Conservation (phyloP, 2,329 filamentous ascomycete genomes). For the Monilinia fructigena region DNA sequence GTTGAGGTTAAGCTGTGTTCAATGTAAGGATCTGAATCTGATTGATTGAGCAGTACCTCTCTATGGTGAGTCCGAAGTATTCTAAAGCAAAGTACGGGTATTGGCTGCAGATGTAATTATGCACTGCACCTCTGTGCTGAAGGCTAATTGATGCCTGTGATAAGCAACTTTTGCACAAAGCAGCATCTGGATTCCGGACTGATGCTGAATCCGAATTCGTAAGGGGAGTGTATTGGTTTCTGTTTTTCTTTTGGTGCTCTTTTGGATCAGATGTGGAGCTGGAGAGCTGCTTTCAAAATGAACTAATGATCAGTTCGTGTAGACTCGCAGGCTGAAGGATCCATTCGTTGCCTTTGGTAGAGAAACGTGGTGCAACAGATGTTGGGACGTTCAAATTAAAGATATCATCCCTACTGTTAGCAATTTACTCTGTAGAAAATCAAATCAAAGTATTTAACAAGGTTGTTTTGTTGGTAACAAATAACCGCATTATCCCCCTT, state of each 20-base stretch:
- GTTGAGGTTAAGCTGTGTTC: conserved; percentile 6
- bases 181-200: conserved; percentile 2
- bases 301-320: neutral
- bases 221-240: conserved; percentile 2
- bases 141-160: neutral
- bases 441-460: too few relatives aligned
- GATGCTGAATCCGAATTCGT: neutral
- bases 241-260: neutral
- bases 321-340: neutral
- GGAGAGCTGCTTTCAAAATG: neutral
- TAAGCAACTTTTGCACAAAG: too few relatives aligned
- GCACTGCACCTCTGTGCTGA: too few relatives aligned
- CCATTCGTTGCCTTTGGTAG: too few relatives aligned
- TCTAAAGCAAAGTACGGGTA: too few relatives aligned
- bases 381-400: neutral
- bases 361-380: too few relatives aligned
- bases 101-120: neutral
- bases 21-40: neutral
- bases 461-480: too few relatives aligned
- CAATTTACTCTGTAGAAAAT: too few relatives aligned
- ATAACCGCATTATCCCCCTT: neutral
- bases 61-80: too few relatives aligned
- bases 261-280: neutral
- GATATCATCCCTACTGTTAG: neutral
- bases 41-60: too few relatives aligned